Conservation (phyloP, 2,329 filamentous ascomycete genomes). For the Fusarium decemcellulare region DNA sequence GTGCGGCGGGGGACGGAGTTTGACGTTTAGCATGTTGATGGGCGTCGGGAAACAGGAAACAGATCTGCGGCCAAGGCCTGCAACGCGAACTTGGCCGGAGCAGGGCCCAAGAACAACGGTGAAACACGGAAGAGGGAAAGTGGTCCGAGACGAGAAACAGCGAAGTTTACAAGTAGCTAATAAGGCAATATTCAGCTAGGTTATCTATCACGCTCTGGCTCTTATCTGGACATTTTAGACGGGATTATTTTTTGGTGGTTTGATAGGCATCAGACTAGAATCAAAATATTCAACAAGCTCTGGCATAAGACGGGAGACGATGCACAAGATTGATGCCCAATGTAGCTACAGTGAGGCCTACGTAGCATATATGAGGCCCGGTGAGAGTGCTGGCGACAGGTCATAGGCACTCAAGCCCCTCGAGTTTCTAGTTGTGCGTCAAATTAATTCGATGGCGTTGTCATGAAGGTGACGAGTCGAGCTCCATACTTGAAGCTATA, state of each 20-base stretch:
- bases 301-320: background rate
- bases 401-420: background rate
- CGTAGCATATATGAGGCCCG: background rate
- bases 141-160: slow-evolving; percentile 6
- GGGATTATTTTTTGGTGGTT: background rate
- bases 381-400: background rate
- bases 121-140: slow-evolving; percentile 1
- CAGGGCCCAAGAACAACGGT: background rate
- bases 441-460: slow-evolving; percentile 6
- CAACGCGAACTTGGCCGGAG: background rate
- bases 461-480: background rate
- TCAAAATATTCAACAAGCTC: background rate
- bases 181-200: slow-evolving; percentile 2
- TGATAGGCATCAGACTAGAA: background rate
- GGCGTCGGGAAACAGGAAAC: slow-evolving; percentile 8
- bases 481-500: slow-evolving; percentile 20
- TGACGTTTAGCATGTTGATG: slow-evolving; percentile 18
- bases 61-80: slow-evolving; percentile 5
- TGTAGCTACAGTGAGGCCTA: background rate
- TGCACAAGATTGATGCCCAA: slow-evolving; percentile 1
- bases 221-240: background rate
- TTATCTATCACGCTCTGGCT: background rate
- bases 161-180: slow-evolving; percentile 7
- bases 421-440: background rate
- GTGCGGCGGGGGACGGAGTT: slow-evolving; percentile 22